A percentile compares a stretch with the other conserved stretches of the same genome.
phyloP scores from a whole-genome alignment of 257 asterid species.

The Jasminum sambac region DNA sequence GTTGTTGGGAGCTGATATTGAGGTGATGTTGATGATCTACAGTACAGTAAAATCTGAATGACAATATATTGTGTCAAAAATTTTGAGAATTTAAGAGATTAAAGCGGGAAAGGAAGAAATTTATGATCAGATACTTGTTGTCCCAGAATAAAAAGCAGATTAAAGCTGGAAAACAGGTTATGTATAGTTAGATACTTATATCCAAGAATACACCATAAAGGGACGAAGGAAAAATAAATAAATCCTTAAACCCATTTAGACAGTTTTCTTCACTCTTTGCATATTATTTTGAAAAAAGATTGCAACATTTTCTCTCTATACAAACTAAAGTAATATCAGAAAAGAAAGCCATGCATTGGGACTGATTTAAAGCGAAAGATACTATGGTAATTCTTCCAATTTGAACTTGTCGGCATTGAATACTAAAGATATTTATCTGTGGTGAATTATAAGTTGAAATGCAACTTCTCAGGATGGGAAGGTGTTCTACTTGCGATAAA shows the following conservation, averaged over 20 bases:
- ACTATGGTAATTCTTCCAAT: background rate
- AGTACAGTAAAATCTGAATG: slow-evolving; percentile 72
- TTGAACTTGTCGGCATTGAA: background rate
- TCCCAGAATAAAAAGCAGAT: background rate
- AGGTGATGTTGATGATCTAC: slow-evolving; percentile 79
- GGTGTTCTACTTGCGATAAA: background rate
- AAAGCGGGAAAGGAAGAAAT: background rate
- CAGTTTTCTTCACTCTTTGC: background rate
- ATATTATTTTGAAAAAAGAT: background rate
- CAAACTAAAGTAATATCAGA: background rate
- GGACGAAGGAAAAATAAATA: background rate
- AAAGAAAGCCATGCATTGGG: background rate
- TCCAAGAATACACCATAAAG: background rate
- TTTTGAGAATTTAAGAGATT: slow-evolving; percentile 1
- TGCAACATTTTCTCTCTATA: background rate
- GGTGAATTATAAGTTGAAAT: background rate
- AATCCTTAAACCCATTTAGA: background rate
- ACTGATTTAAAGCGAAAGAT: background rate
- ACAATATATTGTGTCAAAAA: slow-evolving; percentile 14
- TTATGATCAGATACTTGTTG: background rate
- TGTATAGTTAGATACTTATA: no score
- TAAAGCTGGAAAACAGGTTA: no score
- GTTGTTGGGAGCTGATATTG: slow-evolving; percentile 60
- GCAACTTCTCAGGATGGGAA: background rate
- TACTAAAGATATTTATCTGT: background rate